Conservation (phyloP, 2,329 filamentous ascomycete genomes). For the Hortaea sp. region DNA sequence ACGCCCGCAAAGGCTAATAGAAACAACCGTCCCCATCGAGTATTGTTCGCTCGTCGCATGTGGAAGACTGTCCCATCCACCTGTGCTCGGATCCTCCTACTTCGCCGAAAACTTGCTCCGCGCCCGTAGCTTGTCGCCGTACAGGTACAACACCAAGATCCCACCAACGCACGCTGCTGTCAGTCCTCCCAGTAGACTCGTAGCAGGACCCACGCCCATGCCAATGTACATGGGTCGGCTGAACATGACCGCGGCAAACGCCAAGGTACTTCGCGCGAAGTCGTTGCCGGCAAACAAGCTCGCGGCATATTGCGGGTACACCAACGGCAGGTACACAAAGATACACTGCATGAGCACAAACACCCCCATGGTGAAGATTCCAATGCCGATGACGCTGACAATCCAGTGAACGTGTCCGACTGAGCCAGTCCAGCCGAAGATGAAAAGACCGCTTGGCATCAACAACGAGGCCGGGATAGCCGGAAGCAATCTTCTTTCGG, state of each 20-base stretch:
- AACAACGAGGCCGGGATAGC: conserved; percentile 18
- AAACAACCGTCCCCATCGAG: too few relatives aligned
- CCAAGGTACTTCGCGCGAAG: conserved; percentile 48
- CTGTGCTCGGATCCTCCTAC: conserved; percentile 7
- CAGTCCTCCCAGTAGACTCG: conserved; percentile 43
- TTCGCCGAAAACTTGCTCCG: conserved; percentile 48
- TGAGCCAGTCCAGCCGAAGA: conserved; percentile 23
- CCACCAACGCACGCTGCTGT: conserved; percentile 28
- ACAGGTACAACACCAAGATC: conserved; percentile 49
- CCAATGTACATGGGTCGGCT: conserved; percentile 50
- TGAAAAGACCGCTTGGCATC: conserved; percentile 21
- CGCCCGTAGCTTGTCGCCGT: conserved; percentile 43
- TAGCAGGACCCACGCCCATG: conserved; percentile 49
- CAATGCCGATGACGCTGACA: conserved; percentile 30
- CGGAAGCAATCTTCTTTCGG: conserved; percentile 20
- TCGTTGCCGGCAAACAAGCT: conserved; percentile 53
- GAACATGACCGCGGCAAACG: conserved; percentile 51
- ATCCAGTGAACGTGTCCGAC: conserved; percentile 28
- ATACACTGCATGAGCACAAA: conserved; percentile 32
- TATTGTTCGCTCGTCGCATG: too few relatives aligned
- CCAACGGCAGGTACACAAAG: conserved; percentile 31
- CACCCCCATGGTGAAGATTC: conserved; percentile 28
- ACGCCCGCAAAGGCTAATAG: too few relatives aligned
- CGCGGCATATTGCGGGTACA: conserved; percentile 40
- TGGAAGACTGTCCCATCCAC: neutral